Conservation (phyloP, 805 yeast species). For the Candida maris region DNA sequence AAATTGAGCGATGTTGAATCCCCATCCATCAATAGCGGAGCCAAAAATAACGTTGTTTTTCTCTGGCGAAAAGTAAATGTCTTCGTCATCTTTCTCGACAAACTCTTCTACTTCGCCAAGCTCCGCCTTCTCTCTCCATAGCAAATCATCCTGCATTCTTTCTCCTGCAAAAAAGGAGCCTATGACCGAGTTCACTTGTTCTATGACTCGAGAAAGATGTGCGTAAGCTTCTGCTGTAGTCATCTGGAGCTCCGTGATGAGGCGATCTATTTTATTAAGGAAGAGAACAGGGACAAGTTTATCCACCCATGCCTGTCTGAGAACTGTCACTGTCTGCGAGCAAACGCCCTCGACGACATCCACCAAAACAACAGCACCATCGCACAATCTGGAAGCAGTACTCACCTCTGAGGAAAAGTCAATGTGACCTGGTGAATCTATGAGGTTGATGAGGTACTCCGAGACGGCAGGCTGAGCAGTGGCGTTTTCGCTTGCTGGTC, state of each 20-base stretch:
- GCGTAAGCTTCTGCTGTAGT: slow-evolving; percentile 80
- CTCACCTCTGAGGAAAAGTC: slow-evolving; percentile 96
- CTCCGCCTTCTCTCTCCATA: slow-evolving; percentile 67
- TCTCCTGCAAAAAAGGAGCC: slow-evolving; percentile 93
- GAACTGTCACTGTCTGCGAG: slow-evolving; percentile 92
- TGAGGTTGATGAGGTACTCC: slow-evolving; percentile 84
- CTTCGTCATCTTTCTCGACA: slow-evolving; percentile 75
- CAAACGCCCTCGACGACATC: slow-evolving; percentile 99
- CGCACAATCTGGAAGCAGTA: slow-evolving; percentile 92
- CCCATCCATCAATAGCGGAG: slow-evolving; percentile 96
- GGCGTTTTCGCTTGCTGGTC: slow-evolving; percentile 12
- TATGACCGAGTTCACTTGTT: slow-evolving; percentile 91
- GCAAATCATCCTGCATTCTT: slow-evolving; percentile 81
- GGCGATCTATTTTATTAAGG: slow-evolving; percentile 85
- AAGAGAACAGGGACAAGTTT: slow-evolving; percentile 84
- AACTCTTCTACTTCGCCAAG: slow-evolving; percentile 45
- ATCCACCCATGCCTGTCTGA: slow-evolving; percentile 95
- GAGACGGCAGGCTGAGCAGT: slow-evolving; percentile 37
- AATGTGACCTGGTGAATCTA: slow-evolving; percentile 99
- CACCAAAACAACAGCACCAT: slow-evolving; percentile 91
- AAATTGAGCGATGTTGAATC: slow-evolving; percentile 85
- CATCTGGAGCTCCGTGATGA: slow-evolving; percentile 76
- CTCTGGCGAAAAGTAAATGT: slow-evolving; percentile 82
- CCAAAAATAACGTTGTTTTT: slow-evolving; percentile 88
- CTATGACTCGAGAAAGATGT: slow-evolving; percentile 75